Evolutionary conservation across 176 grass and related monocot genomes (phyloP), one percentile per base, ranked within the genome.

Genomic region (Avena atlantica): DNA sequence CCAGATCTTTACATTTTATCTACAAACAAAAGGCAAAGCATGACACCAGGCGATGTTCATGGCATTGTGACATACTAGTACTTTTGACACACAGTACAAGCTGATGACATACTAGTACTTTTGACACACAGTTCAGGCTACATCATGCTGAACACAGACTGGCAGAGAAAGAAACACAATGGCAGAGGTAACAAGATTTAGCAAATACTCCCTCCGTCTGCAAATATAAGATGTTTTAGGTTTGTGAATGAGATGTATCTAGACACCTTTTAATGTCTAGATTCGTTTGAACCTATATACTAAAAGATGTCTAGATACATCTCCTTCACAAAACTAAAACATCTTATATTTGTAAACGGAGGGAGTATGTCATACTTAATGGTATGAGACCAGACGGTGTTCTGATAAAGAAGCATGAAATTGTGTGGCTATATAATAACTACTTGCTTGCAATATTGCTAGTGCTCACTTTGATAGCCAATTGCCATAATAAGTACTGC

Each of bases 341-440:
- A 29, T 29, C 27, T 29, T 29, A 29, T 29, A 29, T 29, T 29
- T 29, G 27, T 29, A 29, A 29, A 29, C 27, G 27, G 27, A 29
- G 27, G 27, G 27, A 29, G 27, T 29, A 29, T 29, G 27, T 29
- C 27, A 29, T 29, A 29, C 27, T 29, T 29, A 29, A 81, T 76
- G 76, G 17, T 51, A 81, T 70, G 42, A 77, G 52, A 76, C 59
- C 69, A 88, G 40, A 78, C 78, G 81, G 68, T 88, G 87, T 81
- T 81, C 66, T 78, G 61, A 85, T 78, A 85, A 85, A 76, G 21
- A 85, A 85, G 50, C 44, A 81, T 76, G 34, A 53, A 91, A 71
- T 84, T 42, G 15, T 37, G 71, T 58, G 58, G 55, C 74, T 90
- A 64, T 87, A 83, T 80, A 90, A 68, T 14, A 58, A 57, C 67